Percentiles rank a stretch among this genome's conserved stretches.
Evolutionary conservation across 768 basidiomycete species (phyloP).

Genomic region (Boletus sp.): DNA sequence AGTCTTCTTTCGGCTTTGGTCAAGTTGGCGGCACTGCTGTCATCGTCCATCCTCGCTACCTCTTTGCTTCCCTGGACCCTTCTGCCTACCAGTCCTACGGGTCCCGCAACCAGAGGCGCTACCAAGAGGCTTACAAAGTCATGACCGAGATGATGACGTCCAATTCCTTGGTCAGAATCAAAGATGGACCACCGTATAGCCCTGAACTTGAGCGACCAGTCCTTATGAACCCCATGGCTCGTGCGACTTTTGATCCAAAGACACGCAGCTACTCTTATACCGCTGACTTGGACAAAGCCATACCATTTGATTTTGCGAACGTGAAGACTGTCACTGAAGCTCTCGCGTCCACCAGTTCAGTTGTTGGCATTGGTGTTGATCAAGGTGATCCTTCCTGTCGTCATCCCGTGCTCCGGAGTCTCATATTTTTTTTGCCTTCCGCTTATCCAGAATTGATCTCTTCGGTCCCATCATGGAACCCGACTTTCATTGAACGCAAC

Average conservation of each 20-base stretch:
- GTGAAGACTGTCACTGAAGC: slow-evolving; percentile 57
- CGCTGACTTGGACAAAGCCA: slow-evolving; percentile 53
- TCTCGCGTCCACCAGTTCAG: slow-evolving; percentile 36
- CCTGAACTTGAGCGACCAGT: slow-evolving; percentile 84
- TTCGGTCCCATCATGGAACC: slow-evolving; percentile 85
- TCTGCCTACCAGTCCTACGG: slow-evolving; percentile 78
- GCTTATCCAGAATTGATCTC: slow-evolving; percentile 80
- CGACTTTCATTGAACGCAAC: slow-evolving; percentile 86
- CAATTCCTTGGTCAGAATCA: slow-evolving; percentile 91
- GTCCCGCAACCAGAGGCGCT: slow-evolving; percentile 61
- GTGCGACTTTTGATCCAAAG: slow-evolving; percentile 79
- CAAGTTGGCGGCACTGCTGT: slow-evolving; percentile 95
- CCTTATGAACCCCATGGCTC: slow-evolving; percentile 88
- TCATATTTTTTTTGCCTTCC: background rate
- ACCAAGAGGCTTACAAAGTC: slow-evolving; percentile 75
- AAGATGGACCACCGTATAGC: slow-evolving; percentile 87
- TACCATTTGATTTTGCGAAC: slow-evolving; percentile 62
- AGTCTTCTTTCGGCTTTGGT: slow-evolving; percentile 97
- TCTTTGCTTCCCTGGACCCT: slow-evolving; percentile 81
- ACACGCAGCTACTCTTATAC: slow-evolving; percentile 84
- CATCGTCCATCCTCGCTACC: slow-evolving; percentile 86
- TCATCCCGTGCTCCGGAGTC: background rate
- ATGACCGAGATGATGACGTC: slow-evolving; percentile 97
- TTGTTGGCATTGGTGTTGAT: slow-evolving; percentile 83
- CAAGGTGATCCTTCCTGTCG: slow-evolving; percentile 56